Evolutionary conservation across 805 yeast genomes (phyloP).

Genomic region (Kodamaea nitidulidarum): DNA sequence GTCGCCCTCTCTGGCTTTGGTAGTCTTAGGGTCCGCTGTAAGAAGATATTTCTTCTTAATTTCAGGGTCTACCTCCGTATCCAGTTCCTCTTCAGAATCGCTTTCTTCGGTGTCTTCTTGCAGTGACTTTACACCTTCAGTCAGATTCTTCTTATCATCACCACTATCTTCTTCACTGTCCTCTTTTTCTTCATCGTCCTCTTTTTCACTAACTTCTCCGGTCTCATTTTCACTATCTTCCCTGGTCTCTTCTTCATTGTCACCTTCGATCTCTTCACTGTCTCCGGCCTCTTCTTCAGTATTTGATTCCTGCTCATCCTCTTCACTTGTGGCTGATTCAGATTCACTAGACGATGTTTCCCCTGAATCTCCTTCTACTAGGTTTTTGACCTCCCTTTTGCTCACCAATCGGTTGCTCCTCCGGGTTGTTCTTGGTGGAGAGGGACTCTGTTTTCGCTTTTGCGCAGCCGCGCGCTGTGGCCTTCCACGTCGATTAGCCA

Average conservation of each 20-base stretch:
- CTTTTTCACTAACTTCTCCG: too few relatives aligned
- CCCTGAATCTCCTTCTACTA: not conserved
- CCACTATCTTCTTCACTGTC: too few relatives aligned
- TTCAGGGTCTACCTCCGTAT: constrained; percentile 1
- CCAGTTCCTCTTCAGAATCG: constrained; percentile 10
- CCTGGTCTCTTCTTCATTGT: too few relatives aligned
- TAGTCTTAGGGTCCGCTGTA: constrained; percentile 52
- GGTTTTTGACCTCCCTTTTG: not conserved
- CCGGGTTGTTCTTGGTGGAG: constrained; percentile 1
- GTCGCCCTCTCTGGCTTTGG: constrained; percentile 46
- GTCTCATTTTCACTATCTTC: too few relatives aligned
- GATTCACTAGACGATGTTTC: not conserved
- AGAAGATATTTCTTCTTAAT: constrained; percentile 44
- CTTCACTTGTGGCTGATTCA: not conserved
- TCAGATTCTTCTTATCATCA: not conserved
- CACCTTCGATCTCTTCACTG: too few relatives aligned
- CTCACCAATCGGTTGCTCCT: not conserved
- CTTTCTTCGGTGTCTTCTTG: not conserved
- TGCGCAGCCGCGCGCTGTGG: constrained; percentile 8
- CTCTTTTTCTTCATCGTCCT: too few relatives aligned
- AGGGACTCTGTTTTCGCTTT: not conserved
- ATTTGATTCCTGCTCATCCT: too few relatives aligned
- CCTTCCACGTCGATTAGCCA: constrained; percentile 7
- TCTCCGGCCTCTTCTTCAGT: too few relatives aligned
- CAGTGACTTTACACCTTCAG: too few relatives aligned